Base-by-base conservation (phyloP, 352 stramenopile genomes). In the Phytophthora gonapodyides region DNA sequence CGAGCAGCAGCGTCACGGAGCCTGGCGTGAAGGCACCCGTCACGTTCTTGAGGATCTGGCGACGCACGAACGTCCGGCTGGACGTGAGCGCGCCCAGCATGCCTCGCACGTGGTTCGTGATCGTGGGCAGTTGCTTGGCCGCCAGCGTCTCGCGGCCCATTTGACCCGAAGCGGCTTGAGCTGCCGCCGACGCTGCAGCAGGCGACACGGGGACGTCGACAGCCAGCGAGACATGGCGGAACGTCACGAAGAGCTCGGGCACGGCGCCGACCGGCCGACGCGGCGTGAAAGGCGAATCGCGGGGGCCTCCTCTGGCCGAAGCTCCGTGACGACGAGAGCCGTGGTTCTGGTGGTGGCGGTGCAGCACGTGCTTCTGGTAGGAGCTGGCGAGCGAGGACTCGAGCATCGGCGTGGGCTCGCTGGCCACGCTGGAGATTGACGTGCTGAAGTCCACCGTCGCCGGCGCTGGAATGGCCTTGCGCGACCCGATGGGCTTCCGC, bases 1-100 rank as follows among this genome's bases (percentile, higher is more conserved):
- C 78, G 10, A 87, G 65, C 35, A 87, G n/a, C 41, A 87, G 53
- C 41, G 72, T 82, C 69, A 81, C 80, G 9, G 71, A 74, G 35
- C 63, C 67, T 48, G 67, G 68, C n/a, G 61, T 48, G 81, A 85
- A 80, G 3, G 49, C 52, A 12, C 66, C 68, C 24, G 64, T 78
- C 24, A 80, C 52, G 37, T 76, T 76, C 35, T 77, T 77, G 37
- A 82, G 47, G 21, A 82, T 78, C 42, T 81, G 62, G 17, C 77
- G 71, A 58, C 59, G 67, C 13, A 75, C 65, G 17, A 76, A 71
- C 37, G 62, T 68, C 61, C 79, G 84, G 49, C 67, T 76, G 21
- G 57, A 51, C 27, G 63, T 72, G 42, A 88, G 43, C 0, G 61
- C 68, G 40, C 64, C 53, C 16, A 77, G n/a, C 33, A 68, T 71